Percentiles rank a stretch among this genome's conserved stretches.
These are phyloP conservation scores for Penicillium hesseltinei DNA, from an alignment of 2,329 filamentous ascomycete genomes.

Conservation along the genomic window DNA sequence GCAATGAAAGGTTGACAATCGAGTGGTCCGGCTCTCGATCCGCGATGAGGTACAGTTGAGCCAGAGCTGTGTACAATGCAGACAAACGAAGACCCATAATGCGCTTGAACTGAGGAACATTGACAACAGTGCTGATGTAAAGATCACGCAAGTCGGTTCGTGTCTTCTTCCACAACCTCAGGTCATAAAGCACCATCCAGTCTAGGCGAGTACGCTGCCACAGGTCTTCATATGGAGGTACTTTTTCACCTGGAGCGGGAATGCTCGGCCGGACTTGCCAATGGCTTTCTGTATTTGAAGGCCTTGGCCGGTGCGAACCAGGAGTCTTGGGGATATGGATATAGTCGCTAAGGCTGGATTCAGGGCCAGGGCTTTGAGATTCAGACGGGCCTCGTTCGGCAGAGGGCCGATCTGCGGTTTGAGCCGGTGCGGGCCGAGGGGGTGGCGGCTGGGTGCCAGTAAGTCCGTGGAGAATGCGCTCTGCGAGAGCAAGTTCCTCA, in stretches of 20 bases:
- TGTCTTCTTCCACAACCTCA: constrained; percentile 95
- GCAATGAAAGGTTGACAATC: constrained; percentile 94
- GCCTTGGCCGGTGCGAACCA: constrained; percentile 40
- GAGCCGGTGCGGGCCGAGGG: constrained; percentile 43
- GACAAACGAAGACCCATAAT: constrained; percentile 91
- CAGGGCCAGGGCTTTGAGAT: constrained; percentile 16
- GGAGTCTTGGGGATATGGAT: constrained; percentile 81
- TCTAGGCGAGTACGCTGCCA: constrained; percentile 87
- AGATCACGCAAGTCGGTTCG: constrained; percentile 86
- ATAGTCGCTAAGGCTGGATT: constrained; percentile 25
- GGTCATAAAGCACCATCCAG: constrained; percentile 90
- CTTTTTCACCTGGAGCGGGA: constrained; percentile 61
- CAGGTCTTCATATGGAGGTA: constrained; percentile 78
- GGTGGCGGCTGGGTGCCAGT: constrained; percentile 65
- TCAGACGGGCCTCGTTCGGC: constrained; percentile 18
- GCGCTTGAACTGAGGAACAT: constrained; percentile 93
- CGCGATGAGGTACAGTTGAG: constrained; percentile 91
- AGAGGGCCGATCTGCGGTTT: constrained; percentile 30
- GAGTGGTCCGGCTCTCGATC: constrained; percentile 97
- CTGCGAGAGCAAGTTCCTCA: constrained; percentile 69
- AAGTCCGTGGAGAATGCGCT: constrained; percentile 76
- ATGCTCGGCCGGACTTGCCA: constrained; percentile 79
- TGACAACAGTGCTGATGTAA: constrained; percentile 94
- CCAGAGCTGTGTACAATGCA: constrained; percentile 87
- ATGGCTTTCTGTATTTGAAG: constrained; percentile 62